Evolutionary conservation across 1,284 basidiomycete genomes (phyloP).

Genomic region (Gomphus sp.): DNA sequence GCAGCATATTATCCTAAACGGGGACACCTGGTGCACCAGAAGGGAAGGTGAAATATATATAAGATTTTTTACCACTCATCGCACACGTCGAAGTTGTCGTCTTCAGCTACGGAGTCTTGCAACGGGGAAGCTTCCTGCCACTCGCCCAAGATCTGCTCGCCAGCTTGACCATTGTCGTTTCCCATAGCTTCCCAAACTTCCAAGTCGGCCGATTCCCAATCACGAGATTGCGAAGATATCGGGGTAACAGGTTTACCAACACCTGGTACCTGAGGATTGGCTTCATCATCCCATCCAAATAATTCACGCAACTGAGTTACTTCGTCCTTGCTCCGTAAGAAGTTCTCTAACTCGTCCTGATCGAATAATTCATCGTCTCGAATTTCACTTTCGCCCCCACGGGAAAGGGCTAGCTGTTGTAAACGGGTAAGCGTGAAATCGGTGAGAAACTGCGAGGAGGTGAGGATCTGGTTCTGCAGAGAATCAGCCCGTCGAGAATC

Average conservation of each 20-base stretch:
- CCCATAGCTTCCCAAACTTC: slow-evolving; percentile 7
- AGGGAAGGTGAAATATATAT: background rate
- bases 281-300: slow-evolving; percentile 18
- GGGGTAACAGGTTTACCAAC: slow-evolving; percentile 6
- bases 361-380: slow-evolving; percentile 46
- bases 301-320: slow-evolving; percentile 23
- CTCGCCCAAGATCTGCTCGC: slow-evolving; percentile 8
- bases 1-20: background rate
- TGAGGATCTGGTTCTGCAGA: slow-evolving; percentile 29
- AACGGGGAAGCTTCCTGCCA: slow-evolving; percentile 6
- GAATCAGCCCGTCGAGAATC: background rate
- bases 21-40: background rate
- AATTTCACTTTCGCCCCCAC: slow-evolving; percentile 40
- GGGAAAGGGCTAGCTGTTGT: slow-evolving; percentile 7
- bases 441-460: slow-evolving; percentile 22
- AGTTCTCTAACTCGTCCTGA: slow-evolving; percentile 41
- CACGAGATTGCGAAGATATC: background rate
- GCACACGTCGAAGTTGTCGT: background rate
- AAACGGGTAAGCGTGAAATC: slow-evolving; percentile 26
- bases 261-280: slow-evolving; percentile 20
- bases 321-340: slow-evolving; percentile 36
- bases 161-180: slow-evolving; percentile 6
- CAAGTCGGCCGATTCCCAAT: slow-evolving; percentile 9
- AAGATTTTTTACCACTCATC: slow-evolving; percentile 2
- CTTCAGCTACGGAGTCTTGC: background rate